These are phyloP conservation scores for Carex sylvatica DNA, from an alignment of 202 grass and related monocot species.

Conservation along the genomic window DNA sequence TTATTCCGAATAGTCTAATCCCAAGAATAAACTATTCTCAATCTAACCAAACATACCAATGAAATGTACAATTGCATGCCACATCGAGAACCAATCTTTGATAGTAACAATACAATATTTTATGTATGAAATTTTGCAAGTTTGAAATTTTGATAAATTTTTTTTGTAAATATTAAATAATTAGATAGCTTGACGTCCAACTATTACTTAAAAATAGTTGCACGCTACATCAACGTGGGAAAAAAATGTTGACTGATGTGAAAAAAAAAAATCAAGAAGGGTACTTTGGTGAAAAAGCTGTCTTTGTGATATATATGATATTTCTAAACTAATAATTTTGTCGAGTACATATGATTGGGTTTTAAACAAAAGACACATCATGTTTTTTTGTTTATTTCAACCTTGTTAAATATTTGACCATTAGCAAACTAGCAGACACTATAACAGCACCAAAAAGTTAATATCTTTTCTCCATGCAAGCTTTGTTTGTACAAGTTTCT, in stretches of 20 bases:
- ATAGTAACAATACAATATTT: no score
- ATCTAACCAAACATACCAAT: no score
- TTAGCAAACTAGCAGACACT: constrained; percentile 12
- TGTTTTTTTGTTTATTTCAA: neutral
- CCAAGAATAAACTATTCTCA: no score
- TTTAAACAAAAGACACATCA: neutral
- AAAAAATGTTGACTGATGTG: neutral
- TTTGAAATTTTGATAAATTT: no score
- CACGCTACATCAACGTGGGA: neutral
- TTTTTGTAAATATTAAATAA: no score
- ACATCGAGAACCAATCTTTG: no score
- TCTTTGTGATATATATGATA: neutral
- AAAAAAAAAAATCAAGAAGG: neutral
- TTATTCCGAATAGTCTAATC: no score
- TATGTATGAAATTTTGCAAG: no score
- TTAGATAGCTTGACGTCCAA: no score
- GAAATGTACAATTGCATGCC: neutral
- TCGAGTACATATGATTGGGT: neutral
- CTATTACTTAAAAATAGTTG: no score
- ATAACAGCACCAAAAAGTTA: neutral
- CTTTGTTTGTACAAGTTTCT: neutral
- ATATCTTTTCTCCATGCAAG: neutral
- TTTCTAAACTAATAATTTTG: neutral
- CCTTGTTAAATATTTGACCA: neutral
- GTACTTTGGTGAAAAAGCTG: neutral